Evolutionary conservation across 257 asterid species (phyloP), one percentile per base, ranked within the genome.

Genomic region (Orobanche coerulescens): DNA sequence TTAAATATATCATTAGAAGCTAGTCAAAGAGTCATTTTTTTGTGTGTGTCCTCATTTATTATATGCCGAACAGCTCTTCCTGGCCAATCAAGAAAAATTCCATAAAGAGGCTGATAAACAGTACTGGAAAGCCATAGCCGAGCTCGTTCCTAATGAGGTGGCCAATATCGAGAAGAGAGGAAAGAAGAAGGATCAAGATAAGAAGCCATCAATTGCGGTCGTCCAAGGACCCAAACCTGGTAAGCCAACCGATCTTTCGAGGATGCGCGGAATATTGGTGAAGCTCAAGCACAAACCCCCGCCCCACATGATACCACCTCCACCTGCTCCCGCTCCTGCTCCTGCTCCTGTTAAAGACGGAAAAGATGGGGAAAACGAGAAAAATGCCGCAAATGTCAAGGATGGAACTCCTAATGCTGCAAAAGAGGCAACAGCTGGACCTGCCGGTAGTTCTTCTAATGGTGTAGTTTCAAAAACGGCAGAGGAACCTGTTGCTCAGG

Each of bases 221-320:
- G 16, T 92, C 52, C 98, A 92, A 75, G 98, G 96, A 13, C 98
- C 98, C 42, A 92, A 92, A 65, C 98, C 96, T 2, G 98, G 98
- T 25, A 92, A 92, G 75, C 98, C 96, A 14, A 92, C 98, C n/a
- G 98, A 92, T 25, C 88, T 92, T 67, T 82, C 95, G 7, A 84
- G 96, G 84, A 79, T 92, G 95, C 96, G 98, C 11, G 93, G 92
- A 37, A 74, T 92, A 58, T 68, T 92, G 65, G 81, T 88, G 83
- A 92, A 84, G 84, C 93, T 92, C 71, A 92, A 92, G 84, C 98
- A 86, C 82, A 88, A 76, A 10, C 94, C 96, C 62, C 98, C 98
- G 15, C 70, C 95, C 30, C 95, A 88, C 80, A 92, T 92, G 98
- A 9, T 92, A 18, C 95, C 97, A n/a, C 96, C 96, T 56, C 95